phyloP scores from a whole-genome alignment of 148 eudicot species.

The Heliamphora exappendiculata region DNA sequence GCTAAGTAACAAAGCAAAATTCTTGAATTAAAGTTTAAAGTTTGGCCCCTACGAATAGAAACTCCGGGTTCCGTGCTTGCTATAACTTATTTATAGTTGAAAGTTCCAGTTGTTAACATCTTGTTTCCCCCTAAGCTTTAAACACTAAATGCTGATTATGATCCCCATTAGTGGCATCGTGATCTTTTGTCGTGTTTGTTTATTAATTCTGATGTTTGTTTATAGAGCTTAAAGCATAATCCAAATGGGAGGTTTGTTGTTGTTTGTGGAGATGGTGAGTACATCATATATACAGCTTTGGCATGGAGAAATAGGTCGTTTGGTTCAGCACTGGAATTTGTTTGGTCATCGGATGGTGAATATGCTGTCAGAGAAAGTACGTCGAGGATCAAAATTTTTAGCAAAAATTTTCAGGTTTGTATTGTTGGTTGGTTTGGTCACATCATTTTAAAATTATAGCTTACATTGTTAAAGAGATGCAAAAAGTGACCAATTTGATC shows the following conservation, averaged over 20 bases:
- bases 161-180: background rate
- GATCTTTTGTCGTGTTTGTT: background rate
- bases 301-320: constrained; percentile 96
- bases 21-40: no score
- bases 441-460: background rate
- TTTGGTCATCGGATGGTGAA: constrained; percentile 94
- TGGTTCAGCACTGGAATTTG: constrained; percentile 92
- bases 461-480: background rate
- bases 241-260: constrained; percentile 99
- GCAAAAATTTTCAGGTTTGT: constrained; percentile 84
- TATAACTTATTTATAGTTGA: no score
- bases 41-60: background rate
- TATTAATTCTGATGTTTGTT: constrained; percentile 5
- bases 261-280: constrained; percentile 95
- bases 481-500: background rate
- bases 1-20: no score
- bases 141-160: background rate
- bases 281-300: constrained; percentile 79
- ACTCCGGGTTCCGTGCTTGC: no score
- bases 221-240: constrained; percentile 84
- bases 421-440: background rate
- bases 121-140: background rate
- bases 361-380: constrained; percentile 97
- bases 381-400: constrained; percentile 82
- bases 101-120: background rate